phyloP scores from a whole-genome alignment of 768 basidiomycete genomes.

The Psilocybe tampanensis region DNA sequence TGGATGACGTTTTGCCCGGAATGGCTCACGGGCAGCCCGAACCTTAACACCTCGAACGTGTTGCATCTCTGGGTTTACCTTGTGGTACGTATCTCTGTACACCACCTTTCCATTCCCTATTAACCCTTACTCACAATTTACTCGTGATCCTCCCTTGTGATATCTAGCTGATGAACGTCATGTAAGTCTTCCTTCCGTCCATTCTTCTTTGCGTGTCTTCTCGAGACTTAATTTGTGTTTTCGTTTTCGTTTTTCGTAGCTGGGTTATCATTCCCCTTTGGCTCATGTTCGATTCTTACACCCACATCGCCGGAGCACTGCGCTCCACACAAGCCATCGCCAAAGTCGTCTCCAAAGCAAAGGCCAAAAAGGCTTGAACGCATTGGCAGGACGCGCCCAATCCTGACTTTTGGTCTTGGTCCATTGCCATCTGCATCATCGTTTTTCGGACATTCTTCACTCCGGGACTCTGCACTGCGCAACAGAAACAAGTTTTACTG shows the following conservation, averaged over 20 bases:
- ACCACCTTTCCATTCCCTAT: not conserved
- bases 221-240: not conserved
- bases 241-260: slow-evolving; percentile 37
- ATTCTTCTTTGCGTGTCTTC: not conserved
- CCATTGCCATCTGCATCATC: no score
- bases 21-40: slow-evolving; percentile 78
- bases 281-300: slow-evolving; percentile 80
- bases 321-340: slow-evolving; percentile 23
- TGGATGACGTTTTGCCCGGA: slow-evolving; percentile 93
- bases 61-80: slow-evolving; percentile 84
- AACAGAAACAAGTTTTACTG: no score
- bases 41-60: slow-evolving; percentile 68
- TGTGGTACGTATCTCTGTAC: slow-evolving; percentile 50
- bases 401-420: no score
- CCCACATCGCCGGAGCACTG: slow-evolving; percentile 64
- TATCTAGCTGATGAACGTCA: slow-evolving; percentile 74
- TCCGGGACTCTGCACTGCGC: no score
- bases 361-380: slow-evolving; percentile 8
- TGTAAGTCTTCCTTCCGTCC: slow-evolving; percentile 47
- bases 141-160: not conserved
- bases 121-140: not conserved
- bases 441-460: no score
- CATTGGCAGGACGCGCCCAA: no score
- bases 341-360: not conserved
- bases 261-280: slow-evolving; percentile 81